phyloP scores from a whole-genome alignment of 495 filamentous ascomycete species.

The Glonium stellatum region DNA sequence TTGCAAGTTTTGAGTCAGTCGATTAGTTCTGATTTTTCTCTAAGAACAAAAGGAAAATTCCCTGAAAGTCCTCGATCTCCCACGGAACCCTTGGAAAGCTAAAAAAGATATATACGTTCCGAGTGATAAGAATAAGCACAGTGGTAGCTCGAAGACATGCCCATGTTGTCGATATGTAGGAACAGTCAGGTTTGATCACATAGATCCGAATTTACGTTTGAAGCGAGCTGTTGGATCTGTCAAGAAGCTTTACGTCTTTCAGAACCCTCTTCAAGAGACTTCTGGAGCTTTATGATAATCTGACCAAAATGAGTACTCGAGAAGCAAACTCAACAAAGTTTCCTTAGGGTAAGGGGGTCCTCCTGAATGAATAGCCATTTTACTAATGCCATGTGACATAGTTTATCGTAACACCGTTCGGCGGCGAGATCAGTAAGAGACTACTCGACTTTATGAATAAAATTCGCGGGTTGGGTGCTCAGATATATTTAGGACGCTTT shows the following conservation, averaged over 20 bases:
- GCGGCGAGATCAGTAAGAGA: too few relatives aligned
- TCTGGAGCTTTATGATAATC: too few relatives aligned
- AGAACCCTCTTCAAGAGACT: not conserved
- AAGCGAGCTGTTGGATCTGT: not conserved
- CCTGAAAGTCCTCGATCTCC: not conserved
- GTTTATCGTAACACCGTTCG: too few relatives aligned
- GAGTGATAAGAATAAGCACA: not conserved
- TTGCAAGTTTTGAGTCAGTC: not conserved
- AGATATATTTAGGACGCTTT: too few relatives aligned
- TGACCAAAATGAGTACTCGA: too few relatives aligned
- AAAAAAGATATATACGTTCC: conserved; percentile 5
- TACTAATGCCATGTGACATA: too few relatives aligned
- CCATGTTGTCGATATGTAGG: conserved; percentile 6
- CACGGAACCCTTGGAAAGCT: not conserved
- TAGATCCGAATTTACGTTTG: not conserved
- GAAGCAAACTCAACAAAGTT: too few relatives aligned
- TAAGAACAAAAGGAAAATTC: not conserved
- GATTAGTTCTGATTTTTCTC: not conserved
- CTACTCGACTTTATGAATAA: too few relatives aligned
- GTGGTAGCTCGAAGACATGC: not conserved
- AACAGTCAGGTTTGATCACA: not conserved
- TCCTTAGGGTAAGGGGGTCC: too few relatives aligned
- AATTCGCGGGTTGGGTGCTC: too few relatives aligned
- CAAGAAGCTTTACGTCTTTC: not conserved
- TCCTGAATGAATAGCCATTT: too few relatives aligned